Evolutionary conservation across 1,284 basidiomycete species (phyloP).

Genomic region (Moesziomyces globuligerus): DNA sequence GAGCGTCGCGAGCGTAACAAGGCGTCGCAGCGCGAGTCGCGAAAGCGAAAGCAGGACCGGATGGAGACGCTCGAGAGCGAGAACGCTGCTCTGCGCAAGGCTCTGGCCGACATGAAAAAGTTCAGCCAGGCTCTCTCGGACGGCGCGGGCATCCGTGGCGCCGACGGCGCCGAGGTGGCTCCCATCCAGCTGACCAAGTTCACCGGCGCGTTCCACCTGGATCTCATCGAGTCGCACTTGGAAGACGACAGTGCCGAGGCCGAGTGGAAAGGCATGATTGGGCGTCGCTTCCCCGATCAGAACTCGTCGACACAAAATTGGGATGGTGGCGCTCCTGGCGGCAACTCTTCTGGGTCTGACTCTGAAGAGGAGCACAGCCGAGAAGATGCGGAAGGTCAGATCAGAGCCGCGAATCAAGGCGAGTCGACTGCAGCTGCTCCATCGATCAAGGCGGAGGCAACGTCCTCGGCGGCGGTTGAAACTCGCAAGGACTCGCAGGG

Average conservation of each 20-base stretch:
- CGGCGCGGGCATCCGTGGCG: slow-evolving; percentile 30
- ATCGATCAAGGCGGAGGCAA: slow-evolving; percentile 11
- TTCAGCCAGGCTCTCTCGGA: slow-evolving; percentile 38
- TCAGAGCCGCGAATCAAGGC: not conserved
- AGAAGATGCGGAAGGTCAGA: not conserved
- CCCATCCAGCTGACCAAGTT: slow-evolving; percentile 39
- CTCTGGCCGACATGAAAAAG: slow-evolving; percentile 41
- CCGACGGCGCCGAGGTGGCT: slow-evolving; percentile 27
- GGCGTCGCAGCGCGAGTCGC: slow-evolving; percentile 48
- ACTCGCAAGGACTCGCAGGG: slow-evolving; percentile 1
- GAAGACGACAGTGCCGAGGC: slow-evolving; percentile 35
- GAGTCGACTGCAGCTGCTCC: not conserved
- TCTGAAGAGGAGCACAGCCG: slow-evolving; percentile 20
- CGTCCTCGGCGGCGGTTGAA: not conserved
- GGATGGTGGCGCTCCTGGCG: slow-evolving; percentile 6
- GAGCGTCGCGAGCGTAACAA: slow-evolving; percentile 50
- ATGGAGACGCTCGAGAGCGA: slow-evolving; percentile 46
- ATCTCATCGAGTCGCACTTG: slow-evolving; percentile 40
- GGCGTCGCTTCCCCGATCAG: slow-evolving; percentile 29
- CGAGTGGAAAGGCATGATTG: slow-evolving; percentile 32
- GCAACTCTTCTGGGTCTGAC: slow-evolving; percentile 7
- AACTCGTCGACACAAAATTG: slow-evolving; percentile 14
- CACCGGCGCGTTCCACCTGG: slow-evolving; percentile 41
- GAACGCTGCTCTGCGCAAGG: slow-evolving; percentile 46
- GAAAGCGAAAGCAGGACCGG: slow-evolving; percentile 47